Evolutionary conservation across 2,329 filamentous ascomycete genomes (phyloP).

Genomic region (Sporothrix inflata): DNA sequence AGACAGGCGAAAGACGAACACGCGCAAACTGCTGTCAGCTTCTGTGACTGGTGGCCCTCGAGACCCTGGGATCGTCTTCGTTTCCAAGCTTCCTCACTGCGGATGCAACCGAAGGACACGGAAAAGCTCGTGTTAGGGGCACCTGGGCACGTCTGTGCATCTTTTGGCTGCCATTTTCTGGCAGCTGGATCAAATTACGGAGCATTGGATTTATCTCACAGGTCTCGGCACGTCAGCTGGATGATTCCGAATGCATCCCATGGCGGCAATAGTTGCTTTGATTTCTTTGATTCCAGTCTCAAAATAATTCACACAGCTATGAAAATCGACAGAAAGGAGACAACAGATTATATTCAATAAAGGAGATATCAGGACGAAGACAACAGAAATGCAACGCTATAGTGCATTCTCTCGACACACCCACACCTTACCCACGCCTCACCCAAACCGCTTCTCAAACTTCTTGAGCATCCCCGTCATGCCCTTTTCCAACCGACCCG

Average conservation of each 20-base stretch:
- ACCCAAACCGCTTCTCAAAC: conserved; percentile 75
- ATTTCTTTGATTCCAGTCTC: conserved; percentile 8
- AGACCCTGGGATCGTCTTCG: neutral
- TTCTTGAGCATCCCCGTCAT: conserved; percentile 75
- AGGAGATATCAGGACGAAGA: neutral
- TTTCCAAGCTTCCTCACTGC: neutral
- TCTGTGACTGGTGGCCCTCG: neutral
- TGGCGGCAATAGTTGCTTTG: neutral
- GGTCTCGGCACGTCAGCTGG: neutral
- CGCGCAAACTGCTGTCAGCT: neutral
- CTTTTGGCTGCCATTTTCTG: neutral
- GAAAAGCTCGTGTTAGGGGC: neutral
- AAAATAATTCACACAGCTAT: neutral
- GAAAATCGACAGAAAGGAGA: neutral
- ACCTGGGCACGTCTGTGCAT: too few species aligned
- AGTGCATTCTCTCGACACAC: neutral
- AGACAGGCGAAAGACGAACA: neutral
- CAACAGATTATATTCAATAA: neutral
- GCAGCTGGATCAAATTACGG: neutral
- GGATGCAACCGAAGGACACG: neutral
- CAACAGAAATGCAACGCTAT: neutral
- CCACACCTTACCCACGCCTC: neutral
- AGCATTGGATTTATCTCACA: neutral
- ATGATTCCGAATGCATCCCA: conserved; percentile 9
- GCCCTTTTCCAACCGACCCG: conserved; percentile 69